phyloP scores from a whole-genome alignment of 805 yeast genomes.

The Brettanomyces naardenensis region DNA sequence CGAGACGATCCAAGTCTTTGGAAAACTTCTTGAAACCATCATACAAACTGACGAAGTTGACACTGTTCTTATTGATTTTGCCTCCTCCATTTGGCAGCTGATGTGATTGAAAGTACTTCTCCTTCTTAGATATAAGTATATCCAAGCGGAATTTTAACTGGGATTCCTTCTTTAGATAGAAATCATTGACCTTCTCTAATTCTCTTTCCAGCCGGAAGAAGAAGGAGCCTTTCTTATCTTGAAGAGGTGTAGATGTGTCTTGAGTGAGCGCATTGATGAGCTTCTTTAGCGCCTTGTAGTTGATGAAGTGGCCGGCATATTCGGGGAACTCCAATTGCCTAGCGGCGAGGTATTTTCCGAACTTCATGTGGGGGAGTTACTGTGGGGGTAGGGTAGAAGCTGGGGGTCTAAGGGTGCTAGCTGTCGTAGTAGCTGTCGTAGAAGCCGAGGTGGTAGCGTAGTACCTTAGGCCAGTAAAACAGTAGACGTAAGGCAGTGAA shows the following conservation, averaged over 20 bases:
- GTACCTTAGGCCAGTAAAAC: too few relatives aligned
- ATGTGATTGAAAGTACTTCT: conserved; percentile 19
- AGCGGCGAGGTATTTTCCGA: conserved; percentile 91
- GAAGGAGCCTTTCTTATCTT: conserved; percentile 85
- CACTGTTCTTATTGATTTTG: conserved; percentile 52
- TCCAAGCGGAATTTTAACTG: conserved; percentile 77
- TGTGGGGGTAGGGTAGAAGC: too few relatives aligned
- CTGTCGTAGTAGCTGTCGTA: too few relatives aligned
- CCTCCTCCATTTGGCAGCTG: conserved; percentile 26
- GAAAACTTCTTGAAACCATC: conserved; percentile 87
- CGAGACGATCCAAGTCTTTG: conserved; percentile 79
- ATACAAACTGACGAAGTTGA: conserved; percentile 72
- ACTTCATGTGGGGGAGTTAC: too few relatives aligned
- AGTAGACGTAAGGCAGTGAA: too few relatives aligned
- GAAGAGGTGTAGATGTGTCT: conserved; percentile 41
- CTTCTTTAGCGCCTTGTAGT: conserved; percentile 90
- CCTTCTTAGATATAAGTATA: conserved; percentile 64
- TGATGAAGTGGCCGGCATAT: conserved; percentile 87
- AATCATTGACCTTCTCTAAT: conserved; percentile 89
- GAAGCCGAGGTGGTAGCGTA: too few relatives aligned
- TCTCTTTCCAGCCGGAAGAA: conserved; percentile 90
- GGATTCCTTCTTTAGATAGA: conserved; percentile 85
- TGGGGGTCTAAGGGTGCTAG: too few relatives aligned
- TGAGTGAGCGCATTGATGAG: conserved; percentile 63
- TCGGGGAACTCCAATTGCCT: conserved; percentile 94